Conservation (phyloP, 768 basidiomycete species). For the Krasilnikovozyma curviuscula region DNA sequence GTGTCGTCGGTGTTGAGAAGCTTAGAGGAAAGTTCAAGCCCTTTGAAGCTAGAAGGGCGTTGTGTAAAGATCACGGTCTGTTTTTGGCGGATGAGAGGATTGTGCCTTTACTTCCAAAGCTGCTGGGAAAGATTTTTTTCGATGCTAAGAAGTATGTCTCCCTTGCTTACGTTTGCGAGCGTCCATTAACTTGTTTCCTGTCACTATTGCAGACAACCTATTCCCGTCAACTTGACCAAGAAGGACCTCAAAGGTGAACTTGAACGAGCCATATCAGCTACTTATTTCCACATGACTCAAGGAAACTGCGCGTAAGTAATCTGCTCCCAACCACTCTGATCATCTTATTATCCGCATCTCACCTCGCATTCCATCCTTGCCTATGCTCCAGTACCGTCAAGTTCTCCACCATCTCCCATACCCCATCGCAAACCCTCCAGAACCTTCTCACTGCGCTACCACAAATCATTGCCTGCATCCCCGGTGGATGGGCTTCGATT, state of each 20-base stretch:
- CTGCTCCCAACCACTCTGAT: neutral
- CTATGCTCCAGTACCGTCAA: constrained; percentile 49
- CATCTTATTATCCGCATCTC: neutral
- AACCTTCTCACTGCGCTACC: constrained; percentile 69
- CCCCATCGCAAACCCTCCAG: constrained; percentile 48
- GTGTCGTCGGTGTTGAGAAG: constrained; percentile 78
- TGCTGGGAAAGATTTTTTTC: constrained; percentile 80
- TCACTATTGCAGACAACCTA: constrained; percentile 51
- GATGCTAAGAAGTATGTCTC: constrained; percentile 74
- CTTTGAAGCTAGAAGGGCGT: constrained; percentile 39
- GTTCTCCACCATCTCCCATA: constrained; percentile 40
- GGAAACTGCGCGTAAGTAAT: constrained; percentile 73
- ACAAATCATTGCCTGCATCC: constrained; percentile 45
- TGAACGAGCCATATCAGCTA: constrained; percentile 77
- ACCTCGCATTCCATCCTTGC: neutral
- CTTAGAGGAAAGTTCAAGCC: constrained; percentile 62
- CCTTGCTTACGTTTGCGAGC: neutral
- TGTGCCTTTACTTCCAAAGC: constrained; percentile 61
- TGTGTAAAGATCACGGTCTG: constrained; percentile 73
- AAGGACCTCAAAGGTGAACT: constrained; percentile 84
- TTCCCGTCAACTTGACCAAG: constrained; percentile 71
- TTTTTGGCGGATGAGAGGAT: constrained; percentile 88
- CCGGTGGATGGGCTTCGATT: constrained; percentile 74
- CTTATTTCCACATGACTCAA: constrained; percentile 85
- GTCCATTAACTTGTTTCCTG: neutral